Evolutionary conservation across 2,329 filamentous ascomycete genomes (phyloP).

Genomic region (Bimuria novae-zelandiae): DNA sequence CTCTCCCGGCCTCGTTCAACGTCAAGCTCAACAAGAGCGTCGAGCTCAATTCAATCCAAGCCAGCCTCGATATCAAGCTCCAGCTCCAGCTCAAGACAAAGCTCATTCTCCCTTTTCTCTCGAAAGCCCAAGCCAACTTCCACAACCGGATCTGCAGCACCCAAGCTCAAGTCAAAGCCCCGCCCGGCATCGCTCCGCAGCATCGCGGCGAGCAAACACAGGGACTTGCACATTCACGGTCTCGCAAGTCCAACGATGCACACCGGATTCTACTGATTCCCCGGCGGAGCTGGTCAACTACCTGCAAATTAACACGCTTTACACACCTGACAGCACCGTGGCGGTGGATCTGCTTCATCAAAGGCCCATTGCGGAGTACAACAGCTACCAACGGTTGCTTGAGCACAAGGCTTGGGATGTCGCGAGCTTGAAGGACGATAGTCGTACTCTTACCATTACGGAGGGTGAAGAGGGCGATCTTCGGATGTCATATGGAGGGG

Average conservation of each 20-base stretch:
- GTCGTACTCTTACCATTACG: constrained; percentile 1
- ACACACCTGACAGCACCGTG: neutral
- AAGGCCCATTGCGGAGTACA: constrained; percentile 3
- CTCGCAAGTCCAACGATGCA: constrained; percentile 10
- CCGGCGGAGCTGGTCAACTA: constrained; percentile 2
- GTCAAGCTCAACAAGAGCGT: constrained; percentile 1
- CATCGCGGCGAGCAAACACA: constrained; percentile 2
- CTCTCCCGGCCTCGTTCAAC: neutral
- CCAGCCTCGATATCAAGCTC: constrained; percentile 1
- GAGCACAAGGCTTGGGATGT: neutral
- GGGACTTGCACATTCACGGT: constrained; percentile 11
- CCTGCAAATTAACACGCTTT: constrained; percentile 14
- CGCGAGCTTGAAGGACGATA: neutral
- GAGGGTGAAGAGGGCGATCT: neutral
- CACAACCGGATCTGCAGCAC: constrained; percentile 6
- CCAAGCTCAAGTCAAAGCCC: constrained; percentile 6
- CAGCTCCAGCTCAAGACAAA: constrained; percentile 5
- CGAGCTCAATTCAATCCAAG: constrained; percentile 4
- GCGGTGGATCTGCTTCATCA: constrained; percentile 1
- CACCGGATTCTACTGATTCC: constrained; percentile 1
- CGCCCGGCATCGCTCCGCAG: constrained; percentile 8
- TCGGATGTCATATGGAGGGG: neutral
- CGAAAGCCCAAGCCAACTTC: constrained; percentile 5
- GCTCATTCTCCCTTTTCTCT: constrained; percentile 6
- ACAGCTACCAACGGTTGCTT: constrained; percentile 10